phyloP scores from a whole-genome alignment of 1,139 yeast species.

The Chernovozyma sophiae-reginae region DNA sequence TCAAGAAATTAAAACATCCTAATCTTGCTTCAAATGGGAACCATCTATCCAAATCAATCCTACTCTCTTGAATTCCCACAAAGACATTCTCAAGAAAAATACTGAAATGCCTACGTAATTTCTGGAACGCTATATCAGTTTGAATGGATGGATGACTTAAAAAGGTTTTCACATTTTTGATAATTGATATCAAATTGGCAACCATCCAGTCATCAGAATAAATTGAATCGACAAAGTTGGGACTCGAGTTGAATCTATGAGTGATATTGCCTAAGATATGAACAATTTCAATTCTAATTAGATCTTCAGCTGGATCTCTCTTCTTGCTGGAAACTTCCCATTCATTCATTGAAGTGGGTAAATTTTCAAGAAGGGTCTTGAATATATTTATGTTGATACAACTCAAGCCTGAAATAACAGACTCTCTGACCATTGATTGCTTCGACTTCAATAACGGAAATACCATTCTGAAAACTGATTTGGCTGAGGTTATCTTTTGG shows the following conservation, averaged over 20 bases:
- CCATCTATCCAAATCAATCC: constrained; percentile 47
- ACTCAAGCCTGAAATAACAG: constrained; percentile 81
- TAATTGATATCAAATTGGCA: constrained; percentile 56
- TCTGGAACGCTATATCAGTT: constrained; percentile 66
- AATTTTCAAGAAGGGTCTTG: constrained; percentile 73
- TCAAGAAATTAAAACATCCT: constrained; percentile 74
- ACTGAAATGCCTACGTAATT: constrained; percentile 75
- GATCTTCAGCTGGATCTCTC: constrained; percentile 40
- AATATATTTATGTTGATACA: constrained; percentile 89
- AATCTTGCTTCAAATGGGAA: constrained; percentile 84
- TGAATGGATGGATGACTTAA: constrained; percentile 60
- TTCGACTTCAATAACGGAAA: constrained; percentile 73
- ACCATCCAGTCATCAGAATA: constrained; percentile 69
- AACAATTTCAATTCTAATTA: constrained; percentile 69
- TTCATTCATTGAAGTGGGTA: constrained; percentile 57
- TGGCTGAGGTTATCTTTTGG: constrained; percentile 89
- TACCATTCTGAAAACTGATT: constrained; percentile 84
- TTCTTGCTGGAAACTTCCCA: constrained; percentile 42
- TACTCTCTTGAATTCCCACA: constrained; percentile 36
- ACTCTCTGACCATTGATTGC: constrained; percentile 72
- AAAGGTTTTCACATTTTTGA: constrained; percentile 63
- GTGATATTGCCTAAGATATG: constrained; percentile 72
- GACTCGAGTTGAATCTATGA: constrained; percentile 53
- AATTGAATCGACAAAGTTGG: constrained; percentile 26
- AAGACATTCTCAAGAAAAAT: constrained; percentile 71